Base-by-base conservation (phyloP, 768 basidiomycete species). In the Hypsizygus marmoreus region DNA sequence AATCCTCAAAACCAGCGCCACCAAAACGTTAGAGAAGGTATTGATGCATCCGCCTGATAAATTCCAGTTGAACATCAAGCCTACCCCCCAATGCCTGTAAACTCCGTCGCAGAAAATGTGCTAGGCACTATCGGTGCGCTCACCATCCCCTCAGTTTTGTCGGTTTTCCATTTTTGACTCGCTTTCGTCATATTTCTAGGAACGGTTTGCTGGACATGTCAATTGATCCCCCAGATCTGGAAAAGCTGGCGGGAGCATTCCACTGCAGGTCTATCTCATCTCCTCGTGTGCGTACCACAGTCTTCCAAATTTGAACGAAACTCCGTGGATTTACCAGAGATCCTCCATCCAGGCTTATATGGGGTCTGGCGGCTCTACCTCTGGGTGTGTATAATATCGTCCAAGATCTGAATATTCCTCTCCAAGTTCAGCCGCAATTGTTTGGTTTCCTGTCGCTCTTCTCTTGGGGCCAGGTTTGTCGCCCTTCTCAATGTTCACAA, bases 161-260 rank as follows among this genome's bases (percentile, higher is more conserved):
- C 19, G 11, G 14, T 20, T 9, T 1, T 11, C 13, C 6, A 11
- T 14, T 11, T 23, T 31, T 8, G 22, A 13, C 32, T 24, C 17
- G 19, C 33, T 19, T 23, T 42, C 11, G 26, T 8, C n/a, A 33
- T 17, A 29, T 2, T 37, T 30, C 19, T 43, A 84, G 85, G 85
- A 2, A 79, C 84, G 0, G 61, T 86, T 9, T 80, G 77, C 49
- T 87, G 86, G 86, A 79, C 78, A 4, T 68, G 74, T 11, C 86
- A 86, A 53, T 59, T 89, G 11, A 60, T 88, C 24, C 88, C 87
- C 5, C 86, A 89, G 53, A 72, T 88, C 17, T 78, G 81, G 79
- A 89, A 91, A 63, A 86, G 77, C 51, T 85, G 79, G 69, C 72
- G 79, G 26, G 69, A 71, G 14, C 85, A 89, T 56, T 80, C 78